Evolutionary conservation across 192 early-diverging fungal genomes (phyloP).

Genomic region (Backusella australiensis): DNA sequence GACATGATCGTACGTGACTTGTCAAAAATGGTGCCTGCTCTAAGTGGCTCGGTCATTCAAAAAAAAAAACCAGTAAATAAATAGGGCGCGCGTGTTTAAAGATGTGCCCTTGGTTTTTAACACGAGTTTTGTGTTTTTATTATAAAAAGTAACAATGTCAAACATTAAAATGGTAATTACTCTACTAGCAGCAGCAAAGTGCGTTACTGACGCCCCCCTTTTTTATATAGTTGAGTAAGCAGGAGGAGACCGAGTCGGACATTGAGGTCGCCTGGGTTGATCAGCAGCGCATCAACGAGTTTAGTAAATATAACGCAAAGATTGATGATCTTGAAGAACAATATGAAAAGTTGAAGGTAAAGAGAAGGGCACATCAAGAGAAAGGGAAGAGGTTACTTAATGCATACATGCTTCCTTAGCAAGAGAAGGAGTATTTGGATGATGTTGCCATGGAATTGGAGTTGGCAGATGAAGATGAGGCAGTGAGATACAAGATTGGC

Average conservation of each 20-base stretch:
- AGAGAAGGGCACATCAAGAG: background rate
- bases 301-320: slow-evolving; percentile 81
- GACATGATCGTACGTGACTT: no score
- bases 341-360: slow-evolving; percentile 80
- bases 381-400: background rate
- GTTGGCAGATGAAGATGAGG: slow-evolving; percentile 88
- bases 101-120: background rate
- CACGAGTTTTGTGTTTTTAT: background rate
- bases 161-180: slow-evolving; percentile 25
- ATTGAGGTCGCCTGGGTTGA: slow-evolving; percentile 96
- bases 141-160: slow-evolving; percentile 18
- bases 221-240: slow-evolving; percentile 22
- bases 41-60: background rate
- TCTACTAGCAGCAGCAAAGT: background rate
- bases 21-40: background rate
- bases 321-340: slow-evolving; percentile 75
- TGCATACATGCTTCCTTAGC: background rate
- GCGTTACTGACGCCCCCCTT: background rate
- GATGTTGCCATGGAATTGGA: slow-evolving; percentile 92
- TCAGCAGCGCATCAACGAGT: slow-evolving; percentile 94
- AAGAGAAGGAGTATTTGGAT: slow-evolving; percentile 91
- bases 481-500: slow-evolving; percentile 82
- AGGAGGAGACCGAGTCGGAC: slow-evolving; percentile 85
- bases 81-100: background rate
- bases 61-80: background rate